These are phyloP conservation scores for Ophiostoma tasmaniense DNA, from an alignment of 2,329 filamentous ascomycete genomes.

Conservation along the genomic window DNA sequence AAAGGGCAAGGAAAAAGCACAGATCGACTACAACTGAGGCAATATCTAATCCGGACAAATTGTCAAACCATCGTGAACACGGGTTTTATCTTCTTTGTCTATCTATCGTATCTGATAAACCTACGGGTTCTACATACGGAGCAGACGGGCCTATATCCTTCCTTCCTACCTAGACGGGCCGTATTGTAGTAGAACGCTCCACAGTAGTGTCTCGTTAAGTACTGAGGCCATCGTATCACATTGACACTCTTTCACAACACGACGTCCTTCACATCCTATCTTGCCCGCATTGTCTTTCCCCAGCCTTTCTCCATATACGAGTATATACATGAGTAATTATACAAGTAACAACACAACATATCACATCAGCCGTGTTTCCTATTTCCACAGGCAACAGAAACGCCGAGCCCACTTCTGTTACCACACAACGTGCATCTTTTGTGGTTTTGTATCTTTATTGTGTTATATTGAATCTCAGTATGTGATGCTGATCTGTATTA, in stretches of 20 bases:
- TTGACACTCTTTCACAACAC: background rate
- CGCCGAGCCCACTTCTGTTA: background rate
- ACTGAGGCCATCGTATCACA: background rate
- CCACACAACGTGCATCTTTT: background rate
- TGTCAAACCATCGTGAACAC: background rate
- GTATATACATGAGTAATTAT: background rate
- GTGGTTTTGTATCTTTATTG: background rate
- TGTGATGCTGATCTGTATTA: background rate
- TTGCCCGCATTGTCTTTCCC: background rate
- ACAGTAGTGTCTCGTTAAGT: background rate
- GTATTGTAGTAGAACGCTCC: background rate
- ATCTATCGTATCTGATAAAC: background rate
- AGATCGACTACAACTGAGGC: background rate
- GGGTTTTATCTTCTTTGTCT: background rate
- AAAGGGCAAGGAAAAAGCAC: background rate
- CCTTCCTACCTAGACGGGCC: background rate
- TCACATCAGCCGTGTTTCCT: background rate
- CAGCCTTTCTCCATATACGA: background rate
- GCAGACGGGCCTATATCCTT: slow-evolving; percentile 1
- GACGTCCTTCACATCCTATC: background rate
- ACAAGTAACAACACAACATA: background rate
- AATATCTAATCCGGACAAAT: background rate
- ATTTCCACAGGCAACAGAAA: background rate
- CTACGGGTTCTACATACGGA: background rate
- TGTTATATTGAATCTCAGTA: background rate